Evolutionary conservation across 345 rosid species (phyloP), one percentile per base, ranked within the genome.

Genomic region (Kandelia obovata): DNA sequence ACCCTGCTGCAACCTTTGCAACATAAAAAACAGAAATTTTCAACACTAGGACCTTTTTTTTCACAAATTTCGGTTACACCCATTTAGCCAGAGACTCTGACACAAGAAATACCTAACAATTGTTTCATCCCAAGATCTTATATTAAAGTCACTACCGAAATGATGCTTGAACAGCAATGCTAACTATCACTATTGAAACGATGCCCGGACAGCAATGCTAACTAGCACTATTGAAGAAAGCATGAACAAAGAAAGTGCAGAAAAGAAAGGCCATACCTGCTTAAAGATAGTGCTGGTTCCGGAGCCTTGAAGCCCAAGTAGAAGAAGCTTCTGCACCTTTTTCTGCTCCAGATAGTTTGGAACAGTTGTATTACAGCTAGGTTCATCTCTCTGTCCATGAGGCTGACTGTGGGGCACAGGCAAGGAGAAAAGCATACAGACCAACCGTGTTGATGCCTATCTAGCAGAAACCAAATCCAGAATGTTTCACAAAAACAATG

Each of bases 221-320:
- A 43, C 17, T 11, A 59, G 25, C 21, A 53, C 57, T 35, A 37
- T 6, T 26, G 59, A 10, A 28, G 5, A 47, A 43, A 27, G 13
- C 15, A 23, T 34, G 11, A 32, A 15, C 37, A 66, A 31, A 5
- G 16, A 39, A 73, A 70, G 39, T 46, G 58, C 19, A 11, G 52
- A 64, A 5, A 7, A 17, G 67, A 19, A 51, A 49, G 57, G 47
- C 23, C 81, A 64, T 72, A 88, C 98, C 95, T 94, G 99, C 89
- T 95, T 95, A 80, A 95, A 95, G 67, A 95, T 80, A 2, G 99
- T 95, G 79, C 99, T 92, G 30, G 99, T 92, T 81, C 99, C 99
- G n/a, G 97, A 88, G 37, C 97, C 92, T 65, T 79, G 85, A 57
- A 81, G 82, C 49, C 99, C 97, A 10, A 95, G 85, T 80, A 95